A percentile compares a stretch with the other conserved stretches of the same genome.
Conservation (phyloP, 305 asterid genomes). For the Rubia balearica region DNA sequence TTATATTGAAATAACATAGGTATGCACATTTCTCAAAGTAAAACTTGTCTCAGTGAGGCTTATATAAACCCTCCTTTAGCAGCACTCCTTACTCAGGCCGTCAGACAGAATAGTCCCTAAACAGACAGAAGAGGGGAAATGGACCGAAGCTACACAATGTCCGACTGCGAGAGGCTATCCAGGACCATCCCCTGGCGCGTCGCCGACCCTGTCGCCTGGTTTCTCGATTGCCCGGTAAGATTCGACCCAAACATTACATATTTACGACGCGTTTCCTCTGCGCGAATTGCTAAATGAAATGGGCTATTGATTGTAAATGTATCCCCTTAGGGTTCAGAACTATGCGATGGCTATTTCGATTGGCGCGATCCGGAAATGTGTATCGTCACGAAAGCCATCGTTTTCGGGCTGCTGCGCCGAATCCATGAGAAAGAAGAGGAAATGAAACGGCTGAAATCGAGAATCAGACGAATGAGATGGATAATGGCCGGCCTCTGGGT, state of each 20-base stretch:
- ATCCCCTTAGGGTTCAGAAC: background rate
- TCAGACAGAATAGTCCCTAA: too few species aligned
- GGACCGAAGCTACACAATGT: background rate
- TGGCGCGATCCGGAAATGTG: constrained; percentile 1
- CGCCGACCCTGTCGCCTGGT: background rate
- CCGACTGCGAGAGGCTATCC: background rate
- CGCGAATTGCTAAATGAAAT: background rate
- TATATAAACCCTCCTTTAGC: too few species aligned
- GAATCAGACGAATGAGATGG: background rate
- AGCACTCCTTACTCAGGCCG: too few species aligned
- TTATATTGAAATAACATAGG: too few species aligned
- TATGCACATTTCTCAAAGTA: too few species aligned
- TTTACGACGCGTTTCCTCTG: background rate
- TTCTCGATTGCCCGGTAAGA: constrained; percentile 1
- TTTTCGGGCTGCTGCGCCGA: background rate
- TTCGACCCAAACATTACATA: background rate
- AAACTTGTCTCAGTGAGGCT: background rate
- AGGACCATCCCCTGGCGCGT: background rate
- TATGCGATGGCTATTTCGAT: background rate
- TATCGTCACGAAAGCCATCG: background rate
- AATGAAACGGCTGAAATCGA: background rate
- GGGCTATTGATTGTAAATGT: background rate
- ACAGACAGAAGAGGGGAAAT: background rate
- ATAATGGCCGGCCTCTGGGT: background rate
- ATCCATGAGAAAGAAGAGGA: background rate